Conservation (phyloP, 2,329 filamentous ascomycete species). For the Didymella segeticola region DNA sequence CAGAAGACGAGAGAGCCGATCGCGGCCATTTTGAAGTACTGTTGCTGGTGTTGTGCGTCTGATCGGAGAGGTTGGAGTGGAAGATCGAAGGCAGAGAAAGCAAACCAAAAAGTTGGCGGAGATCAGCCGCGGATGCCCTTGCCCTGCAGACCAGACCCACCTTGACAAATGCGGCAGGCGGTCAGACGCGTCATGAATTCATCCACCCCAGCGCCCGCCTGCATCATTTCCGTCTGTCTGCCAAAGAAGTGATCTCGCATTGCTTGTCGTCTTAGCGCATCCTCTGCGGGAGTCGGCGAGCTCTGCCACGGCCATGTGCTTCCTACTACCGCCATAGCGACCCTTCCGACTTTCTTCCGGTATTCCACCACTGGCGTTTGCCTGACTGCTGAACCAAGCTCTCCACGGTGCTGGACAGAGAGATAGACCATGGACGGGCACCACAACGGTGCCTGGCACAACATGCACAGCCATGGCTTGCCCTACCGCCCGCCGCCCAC, state of each 20-base stretch:
- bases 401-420: not conserved
- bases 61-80: conserved; percentile 7
- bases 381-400: conserved; percentile 9
- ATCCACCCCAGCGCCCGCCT: conserved; percentile 1
- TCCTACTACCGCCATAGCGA: conserved; percentile 19
- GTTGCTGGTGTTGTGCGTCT: conserved; percentile 1
- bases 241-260: conserved; percentile 4
- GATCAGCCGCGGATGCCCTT: conserved; percentile 21
- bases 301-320: conserved; percentile 24
- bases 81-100: no score
- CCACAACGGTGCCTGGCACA: conserved; percentile 40
- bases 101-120: conserved; percentile 33
- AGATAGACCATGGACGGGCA: conserved; percentile 34
- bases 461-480: conserved; percentile 42
- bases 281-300: conserved; percentile 6
- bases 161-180: conserved; percentile 32
- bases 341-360: not conserved
- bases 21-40: conserved; percentile 70
- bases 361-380: conserved; percentile 1
- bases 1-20: conserved; percentile 94
- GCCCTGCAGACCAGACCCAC: conserved; percentile 24
- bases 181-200: conserved; percentile 36
- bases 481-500: conserved; percentile 54
- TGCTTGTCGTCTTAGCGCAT: conserved; percentile 11
- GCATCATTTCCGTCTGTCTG: not conserved